A percentile compares a stretch with the other conserved stretches of the same genome.
These are phyloP conservation scores for Aschersonia sp. DNA, from an alignment of 2,329 filamentous ascomycete genomes.

Conservation along the genomic window DNA sequence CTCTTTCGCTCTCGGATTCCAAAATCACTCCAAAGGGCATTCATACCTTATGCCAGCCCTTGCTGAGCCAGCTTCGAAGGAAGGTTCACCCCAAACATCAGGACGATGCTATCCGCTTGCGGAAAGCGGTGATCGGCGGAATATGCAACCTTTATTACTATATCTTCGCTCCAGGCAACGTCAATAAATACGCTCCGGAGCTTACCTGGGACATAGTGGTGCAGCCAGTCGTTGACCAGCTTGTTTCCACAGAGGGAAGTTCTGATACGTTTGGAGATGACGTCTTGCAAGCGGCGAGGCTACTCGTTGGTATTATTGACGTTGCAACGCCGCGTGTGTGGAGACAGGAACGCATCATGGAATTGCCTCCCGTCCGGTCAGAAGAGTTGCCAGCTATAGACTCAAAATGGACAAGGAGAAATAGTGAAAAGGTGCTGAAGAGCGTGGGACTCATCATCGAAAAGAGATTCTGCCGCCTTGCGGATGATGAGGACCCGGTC, in stretches of 20 bases:
- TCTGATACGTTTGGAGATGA: conserved; percentile 31
- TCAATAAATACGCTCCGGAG: conserved; percentile 47
- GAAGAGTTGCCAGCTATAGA: conserved; percentile 78
- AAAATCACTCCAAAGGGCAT: conserved; percentile 30
- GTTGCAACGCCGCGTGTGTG: conserved; percentile 45
- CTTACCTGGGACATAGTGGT: conserved; percentile 68
- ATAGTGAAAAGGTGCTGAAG: conserved; percentile 48
- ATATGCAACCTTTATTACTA: conserved; percentile 78
- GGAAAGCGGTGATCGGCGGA: conserved; percentile 45
- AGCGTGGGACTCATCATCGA: conserved; percentile 46
- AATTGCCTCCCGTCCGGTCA: conserved; percentile 39
- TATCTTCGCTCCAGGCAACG: conserved; percentile 55
- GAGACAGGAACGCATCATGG: conserved; percentile 58
- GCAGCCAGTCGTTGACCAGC: conserved; percentile 42
- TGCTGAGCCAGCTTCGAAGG: conserved; percentile 53
- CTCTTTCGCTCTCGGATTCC: conserved; percentile 50
- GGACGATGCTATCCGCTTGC: conserved; percentile 34
- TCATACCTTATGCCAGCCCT: conserved; percentile 45
- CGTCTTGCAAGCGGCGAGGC: conserved; percentile 43
- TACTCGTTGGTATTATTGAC: conserved; percentile 60
- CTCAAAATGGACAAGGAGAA: conserved; percentile 72
- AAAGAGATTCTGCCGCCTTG: conserved; percentile 46
- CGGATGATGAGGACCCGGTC: conserved; percentile 37
- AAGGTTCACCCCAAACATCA: conserved; percentile 41
- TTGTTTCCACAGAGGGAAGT: conserved; percentile 27